A percentile compares a stretch with the other conserved stretches of the same genome.
Conservation (phyloP, 768 basidiomycete genomes). For the Bullera alba region DNA sequence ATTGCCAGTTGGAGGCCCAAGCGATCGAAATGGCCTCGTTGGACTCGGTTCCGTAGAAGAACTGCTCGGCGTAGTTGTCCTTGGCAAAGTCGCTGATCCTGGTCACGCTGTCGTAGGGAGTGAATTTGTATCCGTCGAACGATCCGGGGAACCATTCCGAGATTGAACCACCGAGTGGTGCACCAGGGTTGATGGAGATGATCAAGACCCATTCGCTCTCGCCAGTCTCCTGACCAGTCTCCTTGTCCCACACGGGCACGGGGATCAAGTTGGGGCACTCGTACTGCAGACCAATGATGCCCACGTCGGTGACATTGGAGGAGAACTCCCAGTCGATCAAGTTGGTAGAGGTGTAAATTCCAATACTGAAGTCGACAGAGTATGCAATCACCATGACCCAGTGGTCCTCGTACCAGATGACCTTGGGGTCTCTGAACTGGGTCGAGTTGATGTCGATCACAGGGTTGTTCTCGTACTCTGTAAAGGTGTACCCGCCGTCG, state of each 20-base stretch:
- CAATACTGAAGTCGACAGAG: slow-evolving; percentile 22
- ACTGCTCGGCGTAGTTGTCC: slow-evolving; percentile 39
- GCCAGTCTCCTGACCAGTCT: slow-evolving; percentile 1
- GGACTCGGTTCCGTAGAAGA: slow-evolving; percentile 23
- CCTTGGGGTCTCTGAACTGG: slow-evolving; percentile 42
- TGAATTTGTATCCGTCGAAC: slow-evolving; percentile 34
- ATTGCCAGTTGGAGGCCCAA: slow-evolving; percentile 38
- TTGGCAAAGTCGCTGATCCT: slow-evolving; percentile 27
- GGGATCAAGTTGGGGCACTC: slow-evolving; percentile 35
- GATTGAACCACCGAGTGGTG: slow-evolving; percentile 28
- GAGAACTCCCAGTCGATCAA: slow-evolving; percentile 29
- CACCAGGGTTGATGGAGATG: slow-evolving; percentile 21
- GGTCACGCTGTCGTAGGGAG: slow-evolving; percentile 14
- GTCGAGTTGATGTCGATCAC: slow-evolving; percentile 24
- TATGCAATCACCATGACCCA: slow-evolving; percentile 39
- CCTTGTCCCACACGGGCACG: slow-evolving; percentile 21
- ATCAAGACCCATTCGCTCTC: slow-evolving; percentile 14
- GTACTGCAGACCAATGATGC: slow-evolving; percentile 25
- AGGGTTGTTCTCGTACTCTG: slow-evolving; percentile 27
- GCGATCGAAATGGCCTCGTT: slow-evolving; percentile 20
- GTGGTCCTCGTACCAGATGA: slow-evolving; percentile 25
- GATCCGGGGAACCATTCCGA: slow-evolving; percentile 27
- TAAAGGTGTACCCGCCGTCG: slow-evolving; percentile 36
- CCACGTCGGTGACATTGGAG: slow-evolving; percentile 24
- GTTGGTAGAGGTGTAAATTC: slow-evolving; percentile 32